Evolutionary conservation across 306 rosid genomes (phyloP).

Genomic region (Purshia tridentata): DNA sequence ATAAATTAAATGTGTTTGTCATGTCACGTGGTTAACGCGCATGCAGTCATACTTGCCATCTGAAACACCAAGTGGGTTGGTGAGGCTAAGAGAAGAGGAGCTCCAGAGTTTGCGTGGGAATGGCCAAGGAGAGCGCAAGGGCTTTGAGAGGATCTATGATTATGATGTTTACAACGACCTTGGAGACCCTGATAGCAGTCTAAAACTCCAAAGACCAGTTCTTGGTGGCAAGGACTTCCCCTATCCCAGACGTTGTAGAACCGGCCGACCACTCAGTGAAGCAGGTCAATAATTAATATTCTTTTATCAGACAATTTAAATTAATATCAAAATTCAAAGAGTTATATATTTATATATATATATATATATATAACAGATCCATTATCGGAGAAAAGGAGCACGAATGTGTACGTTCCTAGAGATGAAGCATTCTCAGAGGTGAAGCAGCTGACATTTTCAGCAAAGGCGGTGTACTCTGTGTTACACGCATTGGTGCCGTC

Average conservation of each 20-base stretch:
- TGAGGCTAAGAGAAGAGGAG: constrained; percentile 42
- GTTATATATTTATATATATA: not conserved
- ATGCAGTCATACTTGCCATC: constrained; percentile 47
- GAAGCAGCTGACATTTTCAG: constrained; percentile 43
- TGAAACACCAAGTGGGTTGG: constrained; percentile 42
- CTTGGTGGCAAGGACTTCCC: constrained; percentile 36
- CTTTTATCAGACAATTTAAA: not conserved
- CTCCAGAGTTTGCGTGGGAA: constrained; percentile 39
- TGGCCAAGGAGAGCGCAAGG: constrained; percentile 42
- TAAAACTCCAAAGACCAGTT: constrained; percentile 29
- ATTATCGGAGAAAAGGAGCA: constrained; percentile 44
- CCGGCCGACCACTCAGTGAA: constrained; percentile 31
- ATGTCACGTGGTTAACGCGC: no score
- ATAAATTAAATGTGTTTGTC: no score
- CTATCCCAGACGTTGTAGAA: constrained; percentile 41
- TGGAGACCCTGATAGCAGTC: constrained; percentile 34
- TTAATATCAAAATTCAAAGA: not conserved
- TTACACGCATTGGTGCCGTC: constrained; percentile 51
- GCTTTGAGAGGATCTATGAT: constrained; percentile 44
- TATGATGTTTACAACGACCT: constrained; percentile 54
- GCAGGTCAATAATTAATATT: not conserved
- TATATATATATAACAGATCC: constrained; percentile 33
- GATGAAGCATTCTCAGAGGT: constrained; percentile 64
- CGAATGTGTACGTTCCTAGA: constrained; percentile 53
- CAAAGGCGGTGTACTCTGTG: constrained; percentile 37